phyloP scores from a whole-genome alignment of 1,139 yeast species.

The Protomyces pachydermus region DNA sequence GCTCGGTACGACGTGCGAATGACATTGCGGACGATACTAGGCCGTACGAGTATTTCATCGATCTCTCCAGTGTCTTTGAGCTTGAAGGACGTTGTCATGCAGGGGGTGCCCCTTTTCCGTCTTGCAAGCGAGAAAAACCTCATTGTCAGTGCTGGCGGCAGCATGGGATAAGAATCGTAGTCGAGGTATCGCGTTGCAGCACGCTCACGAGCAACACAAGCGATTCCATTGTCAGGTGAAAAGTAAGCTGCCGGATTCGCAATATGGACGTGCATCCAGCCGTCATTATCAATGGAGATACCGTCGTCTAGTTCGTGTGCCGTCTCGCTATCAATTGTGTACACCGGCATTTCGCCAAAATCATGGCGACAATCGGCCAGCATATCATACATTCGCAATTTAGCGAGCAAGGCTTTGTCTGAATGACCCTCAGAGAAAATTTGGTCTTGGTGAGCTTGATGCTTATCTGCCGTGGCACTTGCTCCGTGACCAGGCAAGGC shows the following conservation, averaged over 20 bases:
- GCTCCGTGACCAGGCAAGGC: slow-evolving; percentile 19
- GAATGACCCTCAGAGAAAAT: neutral
- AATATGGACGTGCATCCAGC: slow-evolving; percentile 60
- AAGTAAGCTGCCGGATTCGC: slow-evolving; percentile 81
- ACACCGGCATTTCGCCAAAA: slow-evolving; percentile 50
- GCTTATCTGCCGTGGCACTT: slow-evolving; percentile 2
- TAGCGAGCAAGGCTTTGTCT: neutral
- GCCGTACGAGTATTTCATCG: slow-evolving; percentile 39
- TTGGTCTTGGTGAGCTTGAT: neutral
- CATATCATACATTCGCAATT: slow-evolving; percentile 21
- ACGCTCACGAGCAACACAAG: slow-evolving; percentile 56
- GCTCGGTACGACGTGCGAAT: slow-evolving; percentile 49
- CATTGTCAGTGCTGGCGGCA: slow-evolving; percentile 55
- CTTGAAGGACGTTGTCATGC: slow-evolving; percentile 45
- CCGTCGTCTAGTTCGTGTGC: slow-evolving; percentile 97
- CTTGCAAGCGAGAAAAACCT: slow-evolving; percentile 52
- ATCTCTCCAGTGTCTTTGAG: slow-evolving; percentile 36
- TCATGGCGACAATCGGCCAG: slow-evolving; percentile 31
- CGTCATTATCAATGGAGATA: slow-evolving; percentile 52
- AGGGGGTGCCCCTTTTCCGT: slow-evolving; percentile 47
- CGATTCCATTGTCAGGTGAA: slow-evolving; percentile 47
- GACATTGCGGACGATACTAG: slow-evolving; percentile 46
- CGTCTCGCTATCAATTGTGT: slow-evolving; percentile 73
- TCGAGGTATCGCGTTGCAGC: slow-evolving; percentile 73
- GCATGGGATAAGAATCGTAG: slow-evolving; percentile 61